phyloP scores from a whole-genome alignment of 1,284 basidiomycete genomes.

The Papiliotrema terrestris region DNA sequence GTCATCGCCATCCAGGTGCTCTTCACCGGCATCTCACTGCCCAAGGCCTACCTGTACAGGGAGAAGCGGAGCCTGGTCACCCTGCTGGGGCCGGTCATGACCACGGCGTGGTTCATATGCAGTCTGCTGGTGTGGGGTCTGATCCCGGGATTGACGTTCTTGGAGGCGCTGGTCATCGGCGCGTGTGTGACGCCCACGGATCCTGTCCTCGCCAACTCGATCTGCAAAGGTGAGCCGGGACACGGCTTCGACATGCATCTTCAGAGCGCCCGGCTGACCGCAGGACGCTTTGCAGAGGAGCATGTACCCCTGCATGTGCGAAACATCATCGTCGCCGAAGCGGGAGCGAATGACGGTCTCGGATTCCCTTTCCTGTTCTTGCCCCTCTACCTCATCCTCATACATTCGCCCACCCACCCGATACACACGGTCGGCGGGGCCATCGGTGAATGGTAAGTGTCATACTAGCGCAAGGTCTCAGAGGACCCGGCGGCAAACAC shows the following conservation, averaged over 20 bases:
- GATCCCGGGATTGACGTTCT: conserved; percentile 79
- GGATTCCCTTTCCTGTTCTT: conserved; percentile 95
- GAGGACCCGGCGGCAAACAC: neutral
- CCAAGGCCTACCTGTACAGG: conserved; percentile 75
- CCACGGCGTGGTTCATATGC: conserved; percentile 76
- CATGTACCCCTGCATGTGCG: conserved; percentile 44
- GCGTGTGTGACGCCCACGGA: conserved; percentile 96
- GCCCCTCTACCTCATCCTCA: conserved; percentile 79
- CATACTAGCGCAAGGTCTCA: neutral
- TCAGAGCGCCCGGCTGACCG: neutral
- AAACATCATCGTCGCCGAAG: conserved; percentile 47
- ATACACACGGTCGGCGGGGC: conserved; percentile 56
- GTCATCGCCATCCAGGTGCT: conserved; percentile 96
- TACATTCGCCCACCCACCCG: conserved; percentile 45
- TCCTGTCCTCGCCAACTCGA: conserved; percentile 75
- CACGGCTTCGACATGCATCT: neutral
- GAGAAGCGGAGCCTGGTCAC: conserved; percentile 84
- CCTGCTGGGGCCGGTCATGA: conserved; percentile 81
- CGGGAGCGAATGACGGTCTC: conserved; percentile 63
- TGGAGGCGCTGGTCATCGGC: conserved; percentile 79
- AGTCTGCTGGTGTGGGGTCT: conserved; percentile 78
- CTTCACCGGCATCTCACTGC: conserved; percentile 90
- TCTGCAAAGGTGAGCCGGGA: conserved; percentile 55
- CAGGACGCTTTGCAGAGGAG: conserved; percentile 43
- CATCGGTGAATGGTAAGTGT: conserved; percentile 56